Conservation (phyloP, 2,329 filamentous ascomycete species). For the Fusarium pseudocircinatum region DNA sequence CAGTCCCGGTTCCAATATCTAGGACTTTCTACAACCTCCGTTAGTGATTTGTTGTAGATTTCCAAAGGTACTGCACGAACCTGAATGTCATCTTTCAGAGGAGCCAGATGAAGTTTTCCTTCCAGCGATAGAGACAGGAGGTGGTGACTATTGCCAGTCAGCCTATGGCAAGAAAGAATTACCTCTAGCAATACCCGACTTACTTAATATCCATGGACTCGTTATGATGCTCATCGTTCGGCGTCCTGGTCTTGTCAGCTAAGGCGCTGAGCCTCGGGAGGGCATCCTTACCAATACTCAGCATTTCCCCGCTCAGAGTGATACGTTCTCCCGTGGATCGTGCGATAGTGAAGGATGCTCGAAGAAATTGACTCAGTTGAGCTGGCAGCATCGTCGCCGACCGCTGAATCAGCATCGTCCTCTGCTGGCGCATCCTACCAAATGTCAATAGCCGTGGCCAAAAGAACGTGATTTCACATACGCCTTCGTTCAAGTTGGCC, state of each 20-base stretch:
- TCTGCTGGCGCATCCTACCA: neutral
- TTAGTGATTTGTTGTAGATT: neutral
- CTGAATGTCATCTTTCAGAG: conserved; percentile 39
- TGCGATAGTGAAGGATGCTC: conserved; percentile 36
- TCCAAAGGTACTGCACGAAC: neutral
- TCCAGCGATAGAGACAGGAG: conserved; percentile 16
- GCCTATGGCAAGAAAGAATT: fast-evolving
- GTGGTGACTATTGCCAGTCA: conserved; percentile 7
- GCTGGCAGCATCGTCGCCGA: conserved; percentile 23
- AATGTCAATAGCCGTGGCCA: fast-evolving
- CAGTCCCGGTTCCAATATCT: conserved; percentile 66
- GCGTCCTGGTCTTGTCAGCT: no score
- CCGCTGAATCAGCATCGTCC: conserved; percentile 22
- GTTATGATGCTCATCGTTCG: conserved; percentile 34
- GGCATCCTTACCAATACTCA: conserved; percentile 33
- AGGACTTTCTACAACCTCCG: conserved; percentile 39
- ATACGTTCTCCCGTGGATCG: conserved; percentile 37
- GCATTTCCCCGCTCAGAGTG: conserved; percentile 33
- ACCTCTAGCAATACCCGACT: fast-evolving
- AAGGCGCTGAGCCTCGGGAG: no score
- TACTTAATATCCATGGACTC: conserved; percentile 39
- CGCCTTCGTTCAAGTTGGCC: neutral
- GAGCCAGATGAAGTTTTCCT: conserved; percentile 21
- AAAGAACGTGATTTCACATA: neutral
- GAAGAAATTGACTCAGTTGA: conserved; percentile 39